A percentile compares a stretch with the other conserved stretches of the same genome.
phyloP scores from a whole-genome alignment of 306 rosid species.

The Comarum palustre region DNA sequence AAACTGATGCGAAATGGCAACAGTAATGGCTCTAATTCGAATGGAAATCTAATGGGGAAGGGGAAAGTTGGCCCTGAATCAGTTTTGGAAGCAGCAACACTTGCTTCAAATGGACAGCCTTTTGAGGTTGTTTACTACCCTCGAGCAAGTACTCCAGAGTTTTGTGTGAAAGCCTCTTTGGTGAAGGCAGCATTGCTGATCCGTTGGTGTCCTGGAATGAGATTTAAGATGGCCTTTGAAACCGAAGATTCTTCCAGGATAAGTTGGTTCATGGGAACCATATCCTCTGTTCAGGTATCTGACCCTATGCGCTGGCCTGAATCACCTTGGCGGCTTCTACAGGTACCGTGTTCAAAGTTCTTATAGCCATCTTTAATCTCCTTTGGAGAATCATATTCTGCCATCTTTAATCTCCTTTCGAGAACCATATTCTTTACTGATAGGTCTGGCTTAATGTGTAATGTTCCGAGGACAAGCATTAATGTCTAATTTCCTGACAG shows the following conservation, averaged over 20 bases:
- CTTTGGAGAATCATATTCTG: background rate
- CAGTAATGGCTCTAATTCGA: slow-evolving; percentile 39
- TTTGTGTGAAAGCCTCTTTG: slow-evolving; percentile 71
- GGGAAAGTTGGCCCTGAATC: slow-evolving; percentile 71
- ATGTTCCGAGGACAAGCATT: background rate
- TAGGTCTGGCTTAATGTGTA: background rate
- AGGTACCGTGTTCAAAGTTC: slow-evolving; percentile 46
- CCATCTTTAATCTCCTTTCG: background rate
- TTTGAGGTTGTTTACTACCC: slow-evolving; percentile 91
- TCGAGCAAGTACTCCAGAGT: slow-evolving; percentile 78
- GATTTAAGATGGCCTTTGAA: slow-evolving; percentile 96
- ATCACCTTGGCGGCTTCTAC: slow-evolving; percentile 95
- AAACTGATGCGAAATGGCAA: slow-evolving; percentile 44
- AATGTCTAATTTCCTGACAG: background rate
- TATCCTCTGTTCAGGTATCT: slow-evolving; percentile 69
- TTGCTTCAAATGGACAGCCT: slow-evolving; percentile 66
- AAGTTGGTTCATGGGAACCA: slow-evolving; percentile 91
- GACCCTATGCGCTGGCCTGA: slow-evolving; percentile 82
- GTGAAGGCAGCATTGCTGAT: slow-evolving; percentile 68
- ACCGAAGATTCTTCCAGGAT: slow-evolving; percentile 84
- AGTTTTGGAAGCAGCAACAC: slow-evolving; percentile 67
- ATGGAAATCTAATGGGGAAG: slow-evolving; percentile 42
- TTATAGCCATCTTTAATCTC: background rate
- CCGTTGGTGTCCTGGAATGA: slow-evolving; percentile 73
- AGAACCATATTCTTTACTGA: background rate